Evolutionary conservation across 805 yeast species (phyloP).

Genomic region (Candida pseudofarinosa): DNA sequence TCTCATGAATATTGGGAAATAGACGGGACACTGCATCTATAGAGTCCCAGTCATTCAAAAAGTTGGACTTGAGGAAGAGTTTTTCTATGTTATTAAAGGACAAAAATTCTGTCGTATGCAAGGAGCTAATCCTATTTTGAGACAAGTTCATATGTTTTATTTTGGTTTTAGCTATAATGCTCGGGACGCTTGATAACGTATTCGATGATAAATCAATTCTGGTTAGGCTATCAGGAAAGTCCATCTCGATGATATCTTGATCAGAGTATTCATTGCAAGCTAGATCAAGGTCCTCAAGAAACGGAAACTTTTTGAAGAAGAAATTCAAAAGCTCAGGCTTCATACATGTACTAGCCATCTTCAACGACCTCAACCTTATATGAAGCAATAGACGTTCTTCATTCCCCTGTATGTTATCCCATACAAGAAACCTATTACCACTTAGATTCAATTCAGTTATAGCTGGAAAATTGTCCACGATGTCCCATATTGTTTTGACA

Average conservation of each 20-base stretch:
- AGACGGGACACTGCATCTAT: conserved; percentile 32
- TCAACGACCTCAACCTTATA: conserved; percentile 13
- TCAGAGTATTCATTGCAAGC: conserved; percentile 31
- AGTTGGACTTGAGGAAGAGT: conserved; percentile 53
- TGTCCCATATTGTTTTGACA: conserved; percentile 32
- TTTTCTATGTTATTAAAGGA: not conserved
- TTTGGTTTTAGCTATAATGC: conserved; percentile 4
- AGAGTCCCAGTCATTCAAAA: conserved; percentile 42
- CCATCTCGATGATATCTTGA: conserved; percentile 8
- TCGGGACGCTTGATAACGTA: conserved; percentile 27
- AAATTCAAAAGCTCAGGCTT: not conserved
- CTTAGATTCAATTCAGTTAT: conserved; percentile 47
- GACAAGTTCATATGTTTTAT: conserved; percentile 27
- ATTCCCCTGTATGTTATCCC: not conserved
- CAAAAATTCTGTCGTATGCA: conserved; percentile 1
- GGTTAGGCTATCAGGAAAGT: conserved; percentile 6
- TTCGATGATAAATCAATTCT: conserved; percentile 41
- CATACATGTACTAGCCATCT: conserved; percentile 18
- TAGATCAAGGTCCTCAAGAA: conserved; percentile 26
- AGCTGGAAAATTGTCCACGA: conserved; percentile 32
- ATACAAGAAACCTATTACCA: conserved; percentile 43
- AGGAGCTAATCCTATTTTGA: conserved; percentile 26
- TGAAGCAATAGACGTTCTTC: conserved; percentile 1
- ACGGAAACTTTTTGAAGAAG: conserved; percentile 33
- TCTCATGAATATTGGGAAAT: conserved; percentile 41